A percentile compares a stretch with the other conserved stretches of the same genome.
phyloP scores from a whole-genome alignment of 169 alveolate species.

The Cryptosporidium muris region DNA sequence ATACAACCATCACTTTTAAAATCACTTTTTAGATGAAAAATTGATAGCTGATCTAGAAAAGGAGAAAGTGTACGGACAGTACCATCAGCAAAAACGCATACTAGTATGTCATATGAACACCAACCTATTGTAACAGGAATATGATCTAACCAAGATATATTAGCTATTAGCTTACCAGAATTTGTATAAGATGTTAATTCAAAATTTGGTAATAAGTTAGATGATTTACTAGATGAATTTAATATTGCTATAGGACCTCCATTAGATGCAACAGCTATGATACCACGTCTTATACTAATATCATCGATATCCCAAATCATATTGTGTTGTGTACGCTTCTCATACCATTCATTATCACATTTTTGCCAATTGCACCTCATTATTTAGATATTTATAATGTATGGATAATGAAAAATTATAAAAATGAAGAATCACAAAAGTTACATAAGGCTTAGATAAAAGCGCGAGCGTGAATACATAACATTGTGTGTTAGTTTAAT shows the following conservation, averaged over 20 bases:
- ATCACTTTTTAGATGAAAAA: slow-evolving; percentile 73
- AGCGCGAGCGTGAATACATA: no score
- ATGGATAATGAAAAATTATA: background rate
- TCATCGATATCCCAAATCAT: slow-evolving; percentile 62
- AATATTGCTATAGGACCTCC: slow-evolving; percentile 67
- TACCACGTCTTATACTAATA: slow-evolving; percentile 43
- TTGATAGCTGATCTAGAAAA: slow-evolving; percentile 74
- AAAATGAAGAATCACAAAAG: background rate
- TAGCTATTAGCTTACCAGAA: slow-evolving; percentile 32
- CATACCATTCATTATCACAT: slow-evolving; percentile 50
- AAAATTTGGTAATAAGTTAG: slow-evolving; percentile 19
- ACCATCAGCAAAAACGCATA: slow-evolving; percentile 77
- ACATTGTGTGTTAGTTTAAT: no score
- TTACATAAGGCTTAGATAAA: background rate
- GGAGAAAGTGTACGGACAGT: slow-evolving; percentile 79
- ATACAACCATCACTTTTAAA: slow-evolving; percentile 58
- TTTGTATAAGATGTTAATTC: slow-evolving; percentile 23
- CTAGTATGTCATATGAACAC: slow-evolving; percentile 51
- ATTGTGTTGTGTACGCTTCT: slow-evolving; percentile 8
- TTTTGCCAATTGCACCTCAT: slow-evolving; percentile 64
- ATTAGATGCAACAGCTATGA: slow-evolving; percentile 51
- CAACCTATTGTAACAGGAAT: slow-evolving; percentile 67
- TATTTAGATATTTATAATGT: background rate
- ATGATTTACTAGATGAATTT: background rate
- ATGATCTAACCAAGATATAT: slow-evolving; percentile 60